phyloP scores from a whole-genome alignment of 208 protist genomes.

The Leishmania aethiopica region DNA sequence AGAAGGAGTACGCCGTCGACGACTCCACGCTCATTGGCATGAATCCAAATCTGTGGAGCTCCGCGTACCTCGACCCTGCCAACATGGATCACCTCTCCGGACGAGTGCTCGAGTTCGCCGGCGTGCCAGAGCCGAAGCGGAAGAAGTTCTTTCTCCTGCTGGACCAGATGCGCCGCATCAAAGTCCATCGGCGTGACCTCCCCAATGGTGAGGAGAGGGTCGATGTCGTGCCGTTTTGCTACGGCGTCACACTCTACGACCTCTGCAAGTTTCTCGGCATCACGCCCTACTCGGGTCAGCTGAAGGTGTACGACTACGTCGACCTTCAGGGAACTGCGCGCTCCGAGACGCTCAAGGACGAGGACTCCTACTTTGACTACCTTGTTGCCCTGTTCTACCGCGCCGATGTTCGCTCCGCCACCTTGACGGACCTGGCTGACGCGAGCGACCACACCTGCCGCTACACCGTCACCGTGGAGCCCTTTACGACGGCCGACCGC shows the following conservation, averaged over 20 bases:
- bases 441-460: conserved; percentile 72
- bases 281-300: conserved; percentile 73
- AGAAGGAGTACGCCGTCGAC: conserved; percentile 82
- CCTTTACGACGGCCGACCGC: conserved; percentile 61
- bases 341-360: conserved; percentile 68
- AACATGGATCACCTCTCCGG: conserved; percentile 90
- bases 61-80: conserved; percentile 74
- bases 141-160: conserved; percentile 68
- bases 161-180: conserved; percentile 83
- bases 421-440: conserved; percentile 70
- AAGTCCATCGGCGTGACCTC: conserved; percentile 69
- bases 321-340: conserved; percentile 59
- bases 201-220: conserved; percentile 25
- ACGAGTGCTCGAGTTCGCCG: conserved; percentile 85
- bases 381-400: conserved; percentile 77
- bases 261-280: conserved; percentile 67
- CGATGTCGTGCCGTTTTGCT: conserved; percentile 59
- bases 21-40: conserved; percentile 83
- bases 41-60: conserved; percentile 74
- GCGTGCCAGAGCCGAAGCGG: conserved; percentile 45
- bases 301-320: conserved; percentile 86
- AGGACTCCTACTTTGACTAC: conserved; percentile 88
- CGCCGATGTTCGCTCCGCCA: conserved; percentile 61
- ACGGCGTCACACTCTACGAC: conserved; percentile 79
- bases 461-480: conserved; percentile 85